Conservation (phyloP, 2,329 filamentous ascomycete species). For the Colletotrichum sp. region DNA sequence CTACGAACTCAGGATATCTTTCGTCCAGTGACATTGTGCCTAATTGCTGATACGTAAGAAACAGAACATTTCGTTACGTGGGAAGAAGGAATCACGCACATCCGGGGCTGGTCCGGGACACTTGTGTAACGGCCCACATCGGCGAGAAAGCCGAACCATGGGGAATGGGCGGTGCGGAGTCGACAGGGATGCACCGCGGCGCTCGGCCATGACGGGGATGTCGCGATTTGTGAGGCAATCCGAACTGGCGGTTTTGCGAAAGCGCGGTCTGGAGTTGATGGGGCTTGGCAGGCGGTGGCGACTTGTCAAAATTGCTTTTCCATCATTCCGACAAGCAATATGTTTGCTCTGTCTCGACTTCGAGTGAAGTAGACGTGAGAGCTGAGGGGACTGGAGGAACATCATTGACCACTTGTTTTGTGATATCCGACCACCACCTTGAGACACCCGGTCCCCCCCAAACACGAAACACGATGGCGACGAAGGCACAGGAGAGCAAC, state of each 20-base stretch:
- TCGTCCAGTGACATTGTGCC: background rate
- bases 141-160: slow-evolving; percentile 6
- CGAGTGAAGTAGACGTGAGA: background rate
- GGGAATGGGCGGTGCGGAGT: background rate
- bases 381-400: background rate
- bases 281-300: background rate
- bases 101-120: background rate
- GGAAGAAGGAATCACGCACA: background rate
- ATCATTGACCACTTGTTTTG: background rate
- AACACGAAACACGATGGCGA: background rate
- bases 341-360: background rate
- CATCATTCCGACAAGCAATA: background rate
- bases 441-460: background rate
- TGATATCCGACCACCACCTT: background rate
- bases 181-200: background rate
- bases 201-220: background rate
- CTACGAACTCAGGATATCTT: no score
- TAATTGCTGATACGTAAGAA: background rate
- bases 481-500: background rate
- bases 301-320: background rate
- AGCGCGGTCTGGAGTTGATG: background rate
- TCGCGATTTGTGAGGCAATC: background rate
- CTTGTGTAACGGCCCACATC: slow-evolving; percentile 1
- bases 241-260: background rate
- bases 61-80: background rate